These are phyloP conservation scores for Aspergillus sp. DNA, from an alignment of 2,329 filamentous ascomycete species.

Conservation along the genomic window DNA sequence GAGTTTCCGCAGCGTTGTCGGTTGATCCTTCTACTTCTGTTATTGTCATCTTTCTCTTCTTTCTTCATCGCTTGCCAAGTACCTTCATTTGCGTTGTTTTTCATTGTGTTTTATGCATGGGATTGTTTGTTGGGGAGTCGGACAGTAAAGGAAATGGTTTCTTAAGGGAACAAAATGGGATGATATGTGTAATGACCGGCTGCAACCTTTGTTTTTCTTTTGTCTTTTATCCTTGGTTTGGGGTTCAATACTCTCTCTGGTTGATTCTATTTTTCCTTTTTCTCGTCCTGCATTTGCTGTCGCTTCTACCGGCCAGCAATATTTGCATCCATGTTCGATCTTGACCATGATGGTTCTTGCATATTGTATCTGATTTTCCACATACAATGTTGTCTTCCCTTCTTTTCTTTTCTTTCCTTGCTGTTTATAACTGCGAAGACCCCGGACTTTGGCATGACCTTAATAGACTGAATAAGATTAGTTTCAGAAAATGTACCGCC, in stretches of 20 bases:
- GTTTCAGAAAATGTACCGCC: no score
- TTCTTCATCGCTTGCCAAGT: background rate
- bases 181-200: conserved; percentile 16
- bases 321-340: background rate
- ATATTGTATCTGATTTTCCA: background rate
- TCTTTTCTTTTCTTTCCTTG: background rate
- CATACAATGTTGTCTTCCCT: background rate
- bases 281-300: conserved; percentile 1
- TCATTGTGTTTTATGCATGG: conserved; percentile 4
- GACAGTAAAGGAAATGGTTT: background rate
- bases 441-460: no score
- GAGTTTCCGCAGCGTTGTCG: conserved; percentile 81
- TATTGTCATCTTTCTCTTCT: background rate
- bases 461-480: no score
- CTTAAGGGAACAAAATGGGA: conserved; percentile 4
- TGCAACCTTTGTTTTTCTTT: conserved; percentile 12
- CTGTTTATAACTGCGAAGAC: background rate
- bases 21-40: conserved; percentile 28
- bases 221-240: background rate
- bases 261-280: background rate
- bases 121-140: conserved; percentile 5
- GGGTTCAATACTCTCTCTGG: conserved; percentile 5
- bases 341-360: conserved; percentile 10
- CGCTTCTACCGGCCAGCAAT: background rate
- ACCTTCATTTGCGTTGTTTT: background rate